Conservation (phyloP, 192 early-diverging fungal species). For the Jimgerdemannia lactiflua region DNA sequence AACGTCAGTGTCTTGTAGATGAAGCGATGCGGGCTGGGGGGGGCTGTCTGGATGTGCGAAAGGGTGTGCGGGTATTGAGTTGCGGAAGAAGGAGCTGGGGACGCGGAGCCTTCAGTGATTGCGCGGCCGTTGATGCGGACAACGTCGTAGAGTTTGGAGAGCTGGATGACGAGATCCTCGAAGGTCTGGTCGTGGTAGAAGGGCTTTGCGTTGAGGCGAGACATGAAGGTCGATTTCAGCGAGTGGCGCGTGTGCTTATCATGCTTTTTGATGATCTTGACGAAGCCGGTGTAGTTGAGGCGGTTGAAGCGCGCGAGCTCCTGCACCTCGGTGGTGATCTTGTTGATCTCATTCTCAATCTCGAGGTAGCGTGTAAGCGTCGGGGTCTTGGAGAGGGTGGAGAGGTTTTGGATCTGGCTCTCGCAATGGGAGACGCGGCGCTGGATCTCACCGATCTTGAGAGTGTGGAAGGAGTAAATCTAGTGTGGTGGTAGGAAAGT, state of each 20-base stretch:
- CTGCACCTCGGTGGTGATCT: constrained; percentile 76
- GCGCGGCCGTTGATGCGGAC: constrained; percentile 50
- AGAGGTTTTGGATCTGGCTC: constrained; percentile 42
- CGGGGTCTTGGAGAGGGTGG: constrained; percentile 47
- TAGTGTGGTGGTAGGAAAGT: too few species aligned
- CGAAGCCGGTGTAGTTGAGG: constrained; percentile 81
- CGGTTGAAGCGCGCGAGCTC: constrained; percentile 73
- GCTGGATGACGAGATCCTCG: constrained; percentile 80
- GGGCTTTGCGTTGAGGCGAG: constrained; percentile 77
- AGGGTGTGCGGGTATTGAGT: too few species aligned
- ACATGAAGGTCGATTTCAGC: constrained; percentile 75
- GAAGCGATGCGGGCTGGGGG: neutral
- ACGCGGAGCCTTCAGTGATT: constrained; percentile 19
- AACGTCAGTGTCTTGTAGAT: constrained; percentile 17
- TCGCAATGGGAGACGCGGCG: constrained; percentile 64
- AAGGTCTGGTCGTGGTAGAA: constrained; percentile 87
- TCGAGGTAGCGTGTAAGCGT: constrained; percentile 39
- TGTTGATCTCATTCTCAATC: constrained; percentile 62
- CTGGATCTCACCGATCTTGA: constrained; percentile 74
- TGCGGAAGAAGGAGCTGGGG: constrained; percentile 1
- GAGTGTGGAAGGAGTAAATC: constrained; percentile 69
- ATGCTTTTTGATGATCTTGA: constrained; percentile 98
- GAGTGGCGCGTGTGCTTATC: constrained; percentile 85
- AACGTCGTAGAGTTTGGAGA: constrained; percentile 76
- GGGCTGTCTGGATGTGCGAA: neutral